Percentiles rank a stretch among this genome's conserved stretches.
Conservation (phyloP, 257 asterid genomes). For the Lantana camara region DNA sequence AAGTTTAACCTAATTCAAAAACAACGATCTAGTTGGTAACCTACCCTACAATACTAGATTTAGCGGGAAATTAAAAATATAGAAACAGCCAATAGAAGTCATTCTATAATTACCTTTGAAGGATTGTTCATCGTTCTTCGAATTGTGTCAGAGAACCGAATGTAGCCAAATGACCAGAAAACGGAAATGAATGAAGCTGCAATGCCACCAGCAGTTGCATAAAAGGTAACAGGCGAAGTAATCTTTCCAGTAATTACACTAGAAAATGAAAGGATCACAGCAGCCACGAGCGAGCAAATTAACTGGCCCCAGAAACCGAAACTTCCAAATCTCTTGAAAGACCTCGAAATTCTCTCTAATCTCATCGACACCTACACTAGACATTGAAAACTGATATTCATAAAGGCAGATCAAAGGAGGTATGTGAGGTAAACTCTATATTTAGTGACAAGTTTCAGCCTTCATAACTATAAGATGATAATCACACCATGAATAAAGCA, state of each 20-base stretch:
- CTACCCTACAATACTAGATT: no score
- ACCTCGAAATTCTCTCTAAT: slow-evolving; percentile 76
- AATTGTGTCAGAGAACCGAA: slow-evolving; percentile 82
- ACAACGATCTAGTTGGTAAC: neutral
- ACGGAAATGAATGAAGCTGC: slow-evolving; percentile 92
- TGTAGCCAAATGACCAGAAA: slow-evolving; percentile 95
- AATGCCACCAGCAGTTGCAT: slow-evolving; percentile 88
- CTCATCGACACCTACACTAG: slow-evolving; percentile 77
- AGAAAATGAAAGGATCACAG: slow-evolving; percentile 90
- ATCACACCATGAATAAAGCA: neutral
- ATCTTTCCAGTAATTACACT: slow-evolving; percentile 72
- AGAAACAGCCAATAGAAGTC: neutral
- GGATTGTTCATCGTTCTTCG: slow-evolving; percentile 80
- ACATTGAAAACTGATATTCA: neutral
- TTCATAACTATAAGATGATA: neutral
- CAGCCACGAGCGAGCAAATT: slow-evolving; percentile 75
- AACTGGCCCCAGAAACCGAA: slow-evolving; percentile 98
- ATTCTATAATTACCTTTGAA: slow-evolving; percentile 66
- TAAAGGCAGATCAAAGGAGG: slow-evolving; percentile 10
- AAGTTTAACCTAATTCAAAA: slow-evolving; percentile 16
- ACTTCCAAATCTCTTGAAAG: slow-evolving; percentile 93
- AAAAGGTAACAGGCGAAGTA: slow-evolving; percentile 86
- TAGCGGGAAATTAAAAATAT: no score
- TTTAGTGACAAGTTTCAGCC: neutral
- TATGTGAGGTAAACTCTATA: neutral